Conservation (phyloP, 768 basidiomycete genomes). For the Leccinum obscurum region DNA sequence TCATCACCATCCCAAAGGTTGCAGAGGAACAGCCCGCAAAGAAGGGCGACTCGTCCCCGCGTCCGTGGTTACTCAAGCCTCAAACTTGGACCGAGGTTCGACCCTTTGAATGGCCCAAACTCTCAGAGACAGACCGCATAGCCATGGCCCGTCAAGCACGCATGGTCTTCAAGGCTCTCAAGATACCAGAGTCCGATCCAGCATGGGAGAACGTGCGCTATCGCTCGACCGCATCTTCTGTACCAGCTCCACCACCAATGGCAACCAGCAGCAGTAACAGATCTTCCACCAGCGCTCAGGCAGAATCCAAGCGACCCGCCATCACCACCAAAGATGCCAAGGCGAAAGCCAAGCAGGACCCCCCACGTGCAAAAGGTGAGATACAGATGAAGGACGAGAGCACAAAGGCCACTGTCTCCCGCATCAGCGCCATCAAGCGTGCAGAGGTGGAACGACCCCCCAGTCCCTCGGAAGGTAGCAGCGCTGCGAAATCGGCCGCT, state of each 20-base stretch:
- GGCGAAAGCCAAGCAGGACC: constrained; percentile 35
- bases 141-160: constrained; percentile 55
- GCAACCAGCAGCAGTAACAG: constrained; percentile 19
- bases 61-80: constrained; percentile 55
- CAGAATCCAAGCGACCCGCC: constrained; percentile 44
- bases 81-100: constrained; percentile 67
- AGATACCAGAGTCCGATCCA: constrained; percentile 59
- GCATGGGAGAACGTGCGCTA: constrained; percentile 58
- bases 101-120: constrained; percentile 59
- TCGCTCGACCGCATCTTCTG: constrained; percentile 23
- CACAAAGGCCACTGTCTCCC: constrained; percentile 30
- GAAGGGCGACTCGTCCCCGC: constrained; percentile 39
- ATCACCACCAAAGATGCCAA: constrained; percentile 48
- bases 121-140: constrained; percentile 48
- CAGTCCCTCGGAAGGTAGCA: constrained; percentile 18
- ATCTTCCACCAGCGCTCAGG: constrained; percentile 27
- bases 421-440: constrained; percentile 32
- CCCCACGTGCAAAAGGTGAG: constrained; percentile 36
- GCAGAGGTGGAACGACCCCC: constrained; percentile 24
- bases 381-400: constrained; percentile 40
- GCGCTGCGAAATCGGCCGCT: constrained; percentile 19
- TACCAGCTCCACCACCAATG: constrained; percentile 19
- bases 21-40: constrained; percentile 44
- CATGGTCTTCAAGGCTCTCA: constrained; percentile 45
- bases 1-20: constrained; percentile 32